A percentile compares a stretch with the other conserved stretches of the same genome.
Evolutionary conservation across 225 moss, liverwort and hornwort species (phyloP).

Genomic region (Neckera pumila): DNA sequence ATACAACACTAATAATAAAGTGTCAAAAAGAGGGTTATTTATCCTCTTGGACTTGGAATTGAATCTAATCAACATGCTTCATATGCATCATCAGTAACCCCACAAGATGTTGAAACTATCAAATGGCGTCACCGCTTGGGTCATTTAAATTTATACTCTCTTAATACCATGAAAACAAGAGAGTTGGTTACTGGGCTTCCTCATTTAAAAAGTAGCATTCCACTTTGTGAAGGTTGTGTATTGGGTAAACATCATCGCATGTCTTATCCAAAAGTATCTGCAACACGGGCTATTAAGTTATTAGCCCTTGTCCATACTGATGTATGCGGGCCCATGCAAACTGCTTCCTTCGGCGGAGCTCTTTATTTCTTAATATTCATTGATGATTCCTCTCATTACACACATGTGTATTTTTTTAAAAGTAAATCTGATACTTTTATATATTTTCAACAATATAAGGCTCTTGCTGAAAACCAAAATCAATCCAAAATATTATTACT

Average conservation of each 20-base stretch:
- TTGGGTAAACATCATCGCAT: not conserved
- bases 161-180: not conserved
- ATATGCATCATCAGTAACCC: not conserved
- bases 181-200: not conserved
- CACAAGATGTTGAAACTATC: not conserved
- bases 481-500: no score
- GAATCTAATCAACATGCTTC: not conserved
- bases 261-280: not conserved
- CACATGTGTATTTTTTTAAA: no score
- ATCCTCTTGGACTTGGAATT: not conserved
- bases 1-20: not conserved
- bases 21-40: fast-evolving
- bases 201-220: not conserved
- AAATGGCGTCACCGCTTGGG: not conserved
- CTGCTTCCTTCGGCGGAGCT: no score
- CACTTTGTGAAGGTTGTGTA: not conserved
- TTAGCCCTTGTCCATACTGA: not conserved
- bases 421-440: no score
- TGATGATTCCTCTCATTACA: no score
- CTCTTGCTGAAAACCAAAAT: no score
- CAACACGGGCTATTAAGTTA: not conserved
- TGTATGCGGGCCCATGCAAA: not conserved
- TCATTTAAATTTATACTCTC: not conserved
- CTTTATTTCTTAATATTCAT: no score
- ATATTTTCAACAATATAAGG: no score